Evolutionary conservation across 2,329 filamentous ascomycete species (phyloP).

Genomic region (Cladophialophora psammophila): DNA sequence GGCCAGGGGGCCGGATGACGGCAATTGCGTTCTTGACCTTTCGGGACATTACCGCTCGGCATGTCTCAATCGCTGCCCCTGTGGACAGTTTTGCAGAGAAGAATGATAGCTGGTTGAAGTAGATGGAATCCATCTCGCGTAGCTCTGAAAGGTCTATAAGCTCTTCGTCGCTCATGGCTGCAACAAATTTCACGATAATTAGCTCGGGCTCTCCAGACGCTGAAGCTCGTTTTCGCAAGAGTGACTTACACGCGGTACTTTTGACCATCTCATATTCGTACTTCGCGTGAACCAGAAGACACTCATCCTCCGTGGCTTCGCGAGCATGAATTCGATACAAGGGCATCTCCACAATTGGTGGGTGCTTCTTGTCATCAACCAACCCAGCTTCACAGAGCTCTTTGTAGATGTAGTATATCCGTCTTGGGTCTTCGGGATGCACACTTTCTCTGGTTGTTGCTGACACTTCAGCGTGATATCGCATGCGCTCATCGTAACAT

Average conservation of each 20-base stretch:
- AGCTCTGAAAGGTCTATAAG: slow-evolving; percentile 69
- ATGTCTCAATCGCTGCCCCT: slow-evolving; percentile 94
- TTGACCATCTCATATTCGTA: slow-evolving; percentile 82
- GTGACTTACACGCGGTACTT: slow-evolving; percentile 52
- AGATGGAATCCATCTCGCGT: slow-evolving; percentile 75
- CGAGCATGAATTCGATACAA: slow-evolving; percentile 77
- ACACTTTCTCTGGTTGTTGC: slow-evolving; percentile 70
- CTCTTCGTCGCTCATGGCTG: slow-evolving; percentile 63
- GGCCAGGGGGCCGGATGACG: slow-evolving; percentile 91
- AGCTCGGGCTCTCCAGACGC: neutral
- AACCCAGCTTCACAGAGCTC: slow-evolving; percentile 83
- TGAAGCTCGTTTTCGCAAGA: neutral
- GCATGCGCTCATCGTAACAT: slow-evolving; percentile 95
- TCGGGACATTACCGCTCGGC: slow-evolving; percentile 83
- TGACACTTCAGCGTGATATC: slow-evolving; percentile 87
- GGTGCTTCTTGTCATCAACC: slow-evolving; percentile 66
- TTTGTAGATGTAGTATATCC: slow-evolving; percentile 92
- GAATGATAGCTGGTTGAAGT: slow-evolving; percentile 82
- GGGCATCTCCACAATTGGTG: slow-evolving; percentile 58
- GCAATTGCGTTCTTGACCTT: slow-evolving; percentile 94
- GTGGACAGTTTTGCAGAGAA: slow-evolving; percentile 83
- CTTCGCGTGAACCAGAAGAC: slow-evolving; percentile 78
- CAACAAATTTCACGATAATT: neutral
- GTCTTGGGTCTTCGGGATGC: slow-evolving; percentile 91
- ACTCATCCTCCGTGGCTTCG: slow-evolving; percentile 78